These are phyloP conservation scores for Clavispora phyllophila DNA, from an alignment of 805 yeast genomes.

Conservation along the genomic window DNA sequence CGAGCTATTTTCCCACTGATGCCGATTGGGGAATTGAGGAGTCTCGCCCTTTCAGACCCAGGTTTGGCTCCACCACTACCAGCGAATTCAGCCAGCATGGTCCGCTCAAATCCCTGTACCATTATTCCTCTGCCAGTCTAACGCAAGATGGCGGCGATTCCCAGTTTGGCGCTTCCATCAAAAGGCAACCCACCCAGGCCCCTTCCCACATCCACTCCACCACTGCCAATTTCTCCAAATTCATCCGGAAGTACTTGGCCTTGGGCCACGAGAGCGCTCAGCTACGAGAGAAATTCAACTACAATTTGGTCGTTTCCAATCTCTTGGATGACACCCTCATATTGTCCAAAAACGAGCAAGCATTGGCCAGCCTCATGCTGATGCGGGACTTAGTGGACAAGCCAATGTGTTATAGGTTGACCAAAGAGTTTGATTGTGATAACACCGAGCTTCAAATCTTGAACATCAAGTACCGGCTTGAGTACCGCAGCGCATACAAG, in stretches of 20 bases:
- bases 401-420: slow-evolving; percentile 1
- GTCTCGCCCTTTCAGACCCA: slow-evolving; percentile 4
- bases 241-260: slow-evolving; percentile 24
- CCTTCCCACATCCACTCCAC: background rate
- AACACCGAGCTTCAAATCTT: slow-evolving; percentile 17
- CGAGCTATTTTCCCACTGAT: slow-evolving; percentile 14
- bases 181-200: background rate
- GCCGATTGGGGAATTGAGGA: slow-evolving; percentile 23
- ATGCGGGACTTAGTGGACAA: slow-evolving; percentile 2
- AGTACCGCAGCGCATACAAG: slow-evolving; percentile 6
- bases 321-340: slow-evolving; percentile 38
- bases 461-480: slow-evolving; percentile 14
- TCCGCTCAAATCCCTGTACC: background rate
- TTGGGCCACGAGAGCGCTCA: slow-evolving; percentile 12
- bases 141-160: background rate
- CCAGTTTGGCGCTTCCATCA: background rate
- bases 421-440: slow-evolving; percentile 15
- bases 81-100: slow-evolving; percentile 16
- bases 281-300: slow-evolving; percentile 40
- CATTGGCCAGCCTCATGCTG: slow-evolving; percentile 16
- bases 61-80: slow-evolving; percentile 14
- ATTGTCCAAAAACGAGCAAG: slow-evolving; percentile 39
- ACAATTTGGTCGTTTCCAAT: slow-evolving; percentile 33
- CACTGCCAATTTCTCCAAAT: slow-evolving; percentile 18
- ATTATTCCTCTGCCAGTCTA: background rate